phyloP scores from a whole-genome alignment of 495 filamentous ascomycete genomes.

The Cetradonia linearis region DNA sequence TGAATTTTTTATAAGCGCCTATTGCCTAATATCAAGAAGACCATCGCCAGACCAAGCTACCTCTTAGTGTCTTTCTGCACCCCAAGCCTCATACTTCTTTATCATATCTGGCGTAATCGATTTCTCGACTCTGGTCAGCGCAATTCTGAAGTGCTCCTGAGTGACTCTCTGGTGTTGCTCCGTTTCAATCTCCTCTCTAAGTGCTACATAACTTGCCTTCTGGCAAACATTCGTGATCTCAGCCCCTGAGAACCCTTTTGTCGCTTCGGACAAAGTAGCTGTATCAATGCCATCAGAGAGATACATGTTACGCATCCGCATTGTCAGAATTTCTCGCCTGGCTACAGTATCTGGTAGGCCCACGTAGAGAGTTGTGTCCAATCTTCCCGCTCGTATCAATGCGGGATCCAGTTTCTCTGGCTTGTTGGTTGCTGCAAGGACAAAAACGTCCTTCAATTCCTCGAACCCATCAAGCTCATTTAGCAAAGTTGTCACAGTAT shows the following conservation, averaged over 20 bases:
- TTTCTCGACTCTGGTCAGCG: conserved; percentile 50
- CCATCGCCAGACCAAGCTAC: too few species aligned
- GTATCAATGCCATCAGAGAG: conserved; percentile 58
- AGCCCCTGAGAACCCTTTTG: conserved; percentile 78
- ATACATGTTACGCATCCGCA: conserved; percentile 50
- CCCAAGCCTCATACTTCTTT: conserved; percentile 50
- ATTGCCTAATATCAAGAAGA: background rate
- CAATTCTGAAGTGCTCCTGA: conserved; percentile 54
- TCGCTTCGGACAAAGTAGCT: conserved; percentile 52
- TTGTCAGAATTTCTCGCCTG: conserved; percentile 64
- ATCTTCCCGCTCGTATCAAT: conserved; percentile 74
- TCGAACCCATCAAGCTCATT: conserved; percentile 98
- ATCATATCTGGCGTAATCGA: conserved; percentile 61
- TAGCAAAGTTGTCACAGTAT: conserved; percentile 81
- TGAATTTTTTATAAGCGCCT: background rate
- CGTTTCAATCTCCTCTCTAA: conserved; percentile 44
- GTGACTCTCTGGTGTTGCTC: conserved; percentile 40
- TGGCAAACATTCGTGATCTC: conserved; percentile 78
- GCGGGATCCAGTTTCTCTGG: conserved; percentile 80
- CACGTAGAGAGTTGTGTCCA: conserved; percentile 87
- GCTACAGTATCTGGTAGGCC: conserved; percentile 70
- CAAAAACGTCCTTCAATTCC: conserved; percentile 67
- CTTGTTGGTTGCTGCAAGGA: conserved; percentile 91
- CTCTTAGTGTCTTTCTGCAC: conserved; percentile 1
- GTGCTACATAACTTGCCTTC: conserved; percentile 48